Evolutionary conservation across 805 yeast species (phyloP).

Genomic region (Debaryomyces prosopidis): DNA sequence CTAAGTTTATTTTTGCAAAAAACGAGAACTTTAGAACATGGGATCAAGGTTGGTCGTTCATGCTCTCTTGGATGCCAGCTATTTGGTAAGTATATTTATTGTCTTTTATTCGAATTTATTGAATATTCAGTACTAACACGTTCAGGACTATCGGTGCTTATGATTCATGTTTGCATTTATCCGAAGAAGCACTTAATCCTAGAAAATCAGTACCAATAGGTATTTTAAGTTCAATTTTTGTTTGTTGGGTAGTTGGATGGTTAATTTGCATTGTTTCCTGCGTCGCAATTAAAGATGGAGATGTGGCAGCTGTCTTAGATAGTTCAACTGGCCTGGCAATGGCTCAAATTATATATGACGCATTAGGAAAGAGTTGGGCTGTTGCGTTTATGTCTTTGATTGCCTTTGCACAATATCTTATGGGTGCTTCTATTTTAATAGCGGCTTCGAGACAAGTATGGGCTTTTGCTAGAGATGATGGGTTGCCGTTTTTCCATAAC

Average conservation of each 20-base stretch:
- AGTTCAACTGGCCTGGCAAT: slow-evolving; percentile 26
- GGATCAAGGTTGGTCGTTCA: slow-evolving; percentile 54
- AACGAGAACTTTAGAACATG: slow-evolving; percentile 52
- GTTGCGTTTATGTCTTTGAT: slow-evolving; percentile 28
- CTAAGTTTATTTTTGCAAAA: slow-evolving; percentile 54
- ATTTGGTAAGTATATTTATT: slow-evolving; percentile 20
- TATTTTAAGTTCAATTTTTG: slow-evolving; percentile 27
- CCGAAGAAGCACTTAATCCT: slow-evolving; percentile 29
- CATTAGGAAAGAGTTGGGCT: slow-evolving; percentile 31
- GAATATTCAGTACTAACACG: not conserved
- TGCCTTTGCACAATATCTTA: slow-evolving; percentile 29
- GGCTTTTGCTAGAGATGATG: slow-evolving; percentile 33
- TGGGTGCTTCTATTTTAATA: slow-evolving; percentile 32
- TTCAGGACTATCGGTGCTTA: slow-evolving; percentile 29
- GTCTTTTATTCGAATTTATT: not conserved
- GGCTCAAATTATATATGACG: slow-evolving; percentile 31
- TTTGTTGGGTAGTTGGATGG: slow-evolving; percentile 26
- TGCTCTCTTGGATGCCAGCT: slow-evolving; percentile 21
- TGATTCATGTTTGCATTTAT: slow-evolving; percentile 34
- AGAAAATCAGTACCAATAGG: slow-evolving; percentile 30
- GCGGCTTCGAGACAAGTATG: slow-evolving; percentile 30
- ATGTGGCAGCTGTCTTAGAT: slow-evolving; percentile 19
- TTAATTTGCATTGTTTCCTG: slow-evolving; percentile 23
- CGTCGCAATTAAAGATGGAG: slow-evolving; percentile 23
- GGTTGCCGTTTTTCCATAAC: slow-evolving; percentile 22